Evolutionary conservation across 1,284 basidiomycete genomes (phyloP), one percentile per base, ranked within the genome.

Genomic region (Cutaneotrichosporon cavernicola): DNA sequence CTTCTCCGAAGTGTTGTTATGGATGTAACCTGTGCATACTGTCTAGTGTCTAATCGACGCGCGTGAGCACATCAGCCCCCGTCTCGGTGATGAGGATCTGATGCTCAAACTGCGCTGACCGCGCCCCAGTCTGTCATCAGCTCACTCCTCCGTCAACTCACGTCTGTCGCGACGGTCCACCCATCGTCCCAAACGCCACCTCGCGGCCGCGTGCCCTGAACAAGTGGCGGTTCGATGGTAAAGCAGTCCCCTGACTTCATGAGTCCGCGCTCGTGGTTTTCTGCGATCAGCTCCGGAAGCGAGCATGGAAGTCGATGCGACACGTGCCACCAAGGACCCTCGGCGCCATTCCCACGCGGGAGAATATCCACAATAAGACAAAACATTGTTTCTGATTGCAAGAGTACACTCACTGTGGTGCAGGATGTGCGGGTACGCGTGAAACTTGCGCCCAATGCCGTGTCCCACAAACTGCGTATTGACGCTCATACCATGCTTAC

Each of bases 231-330:
- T 87, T 93, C 92, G 57, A 95, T 92, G 0, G 92, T 94, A 72
- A 94, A 94, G 74, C 90, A 91, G 76, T 94, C 87, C 0, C 92
- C 92, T 0, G 89, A 88, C 56, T 80, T 74, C 92, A 95, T 94
- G 16, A 84, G 73, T 0, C 87, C 91, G 2, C 87, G 87, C 64
- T 91, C 90, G 26, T 89, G 86, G 70, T 94, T 93, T 53, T 84
- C 90, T 92, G 66, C 32, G 6, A 34, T 63, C 52, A 52, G 43
- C 32, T 4, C 8, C 21, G 32, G 26, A 67, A 60, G 52, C 4
- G 2, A 51, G 21, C 49, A 22, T 6, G 22, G n/a, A 26, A 26
- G 26, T 26, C 26, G 26, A 26, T 26, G 26, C 26, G 3, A 26
- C 26, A 26, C 26, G 26, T 26, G 26, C 26, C 26, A 3, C 26